Evolutionary conservation across 176 grass and related monocot species (phyloP).

Genomic region (Ananas comosus): DNA sequence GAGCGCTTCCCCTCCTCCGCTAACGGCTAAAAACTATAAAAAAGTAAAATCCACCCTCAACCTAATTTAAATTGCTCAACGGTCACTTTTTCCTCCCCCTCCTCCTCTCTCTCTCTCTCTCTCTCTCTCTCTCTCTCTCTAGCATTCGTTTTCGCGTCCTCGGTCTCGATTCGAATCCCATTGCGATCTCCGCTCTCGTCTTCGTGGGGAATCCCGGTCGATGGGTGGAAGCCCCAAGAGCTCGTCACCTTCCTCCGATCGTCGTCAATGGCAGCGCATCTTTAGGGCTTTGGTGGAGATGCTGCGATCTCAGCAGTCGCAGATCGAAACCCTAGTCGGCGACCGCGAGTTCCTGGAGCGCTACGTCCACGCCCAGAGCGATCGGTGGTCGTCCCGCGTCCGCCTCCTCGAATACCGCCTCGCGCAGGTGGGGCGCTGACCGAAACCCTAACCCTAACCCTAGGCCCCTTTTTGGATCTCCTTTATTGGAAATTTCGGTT

Average conservation of each 20-base stretch:
- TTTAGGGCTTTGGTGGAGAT: conserved; percentile 24
- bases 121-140: background rate
- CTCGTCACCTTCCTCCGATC: background rate
- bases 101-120: background rate
- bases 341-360: conserved; percentile 22
- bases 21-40: too few relatives aligned
- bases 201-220: background rate
- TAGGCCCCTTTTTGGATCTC: background rate
- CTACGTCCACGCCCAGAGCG: conserved; percentile 26
- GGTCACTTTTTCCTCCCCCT: background rate
- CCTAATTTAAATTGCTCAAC: conserved; percentile 2
- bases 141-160: background rate
- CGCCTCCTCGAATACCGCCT: conserved; percentile 11
- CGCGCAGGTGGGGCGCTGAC: conserved; percentile 1
- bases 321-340: conserved; percentile 19
- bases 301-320: conserved; percentile 26
- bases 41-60: background rate
- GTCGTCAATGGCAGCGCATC: conserved; percentile 18
- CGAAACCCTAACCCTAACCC: background rate
- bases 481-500: background rate
- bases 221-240: conserved; percentile 24
- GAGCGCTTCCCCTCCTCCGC: too few relatives aligned
- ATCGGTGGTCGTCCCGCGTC: conserved; percentile 6
- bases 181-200: background rate
- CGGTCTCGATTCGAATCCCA: background rate